Percentiles rank a stretch among this genome's conserved stretches.
phyloP scores from a whole-genome alignment of 2,329 filamentous ascomycete species.

The Fusarium sacchari region DNA sequence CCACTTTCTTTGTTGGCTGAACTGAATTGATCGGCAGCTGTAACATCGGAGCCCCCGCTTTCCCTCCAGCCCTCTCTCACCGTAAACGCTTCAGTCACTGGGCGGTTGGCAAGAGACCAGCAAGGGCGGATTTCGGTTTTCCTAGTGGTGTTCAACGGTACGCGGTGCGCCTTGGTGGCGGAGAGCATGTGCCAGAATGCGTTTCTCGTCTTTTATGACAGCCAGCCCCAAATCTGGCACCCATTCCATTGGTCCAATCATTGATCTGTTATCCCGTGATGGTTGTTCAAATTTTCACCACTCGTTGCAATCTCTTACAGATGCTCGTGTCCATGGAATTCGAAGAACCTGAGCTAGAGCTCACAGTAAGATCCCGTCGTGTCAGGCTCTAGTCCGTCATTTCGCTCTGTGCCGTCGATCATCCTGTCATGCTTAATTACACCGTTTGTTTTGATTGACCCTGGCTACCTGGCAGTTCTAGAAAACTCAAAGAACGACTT shows the following conservation, averaged over 20 bases:
- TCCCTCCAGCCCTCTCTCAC: slow-evolving; percentile 21
- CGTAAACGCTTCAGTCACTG: slow-evolving; percentile 27
- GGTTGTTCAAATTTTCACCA: slow-evolving; percentile 29
- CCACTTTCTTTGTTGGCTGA: slow-evolving; percentile 14
- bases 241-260: slow-evolving; percentile 22
- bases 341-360: slow-evolving; percentile 6
- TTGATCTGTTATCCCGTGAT: neutral
- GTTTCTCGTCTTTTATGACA: slow-evolving; percentile 10
- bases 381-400: slow-evolving; percentile 13
- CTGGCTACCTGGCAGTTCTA: slow-evolving; percentile 35
- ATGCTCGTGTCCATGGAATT: neutral
- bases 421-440: slow-evolving; percentile 38
- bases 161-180: slow-evolving; percentile 16
- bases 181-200: slow-evolving; percentile 30
- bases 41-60: slow-evolving; percentile 36
- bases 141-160: slow-evolving; percentile 21
- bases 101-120: slow-evolving; percentile 13
- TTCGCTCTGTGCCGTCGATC: slow-evolving; percentile 20
- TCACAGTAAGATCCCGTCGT: slow-evolving; percentile 4
- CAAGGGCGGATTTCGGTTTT: slow-evolving; percentile 20
- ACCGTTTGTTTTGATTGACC: slow-evolving; percentile 30
- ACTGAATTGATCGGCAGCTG: slow-evolving; percentile 28
- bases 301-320: slow-evolving; percentile 11
- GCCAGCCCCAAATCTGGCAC: slow-evolving; percentile 7
- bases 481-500: slow-evolving; percentile 34